Evolutionary conservation across 2,329 filamentous ascomycete genomes (phyloP).

Genomic region (Calycina marina): DNA sequence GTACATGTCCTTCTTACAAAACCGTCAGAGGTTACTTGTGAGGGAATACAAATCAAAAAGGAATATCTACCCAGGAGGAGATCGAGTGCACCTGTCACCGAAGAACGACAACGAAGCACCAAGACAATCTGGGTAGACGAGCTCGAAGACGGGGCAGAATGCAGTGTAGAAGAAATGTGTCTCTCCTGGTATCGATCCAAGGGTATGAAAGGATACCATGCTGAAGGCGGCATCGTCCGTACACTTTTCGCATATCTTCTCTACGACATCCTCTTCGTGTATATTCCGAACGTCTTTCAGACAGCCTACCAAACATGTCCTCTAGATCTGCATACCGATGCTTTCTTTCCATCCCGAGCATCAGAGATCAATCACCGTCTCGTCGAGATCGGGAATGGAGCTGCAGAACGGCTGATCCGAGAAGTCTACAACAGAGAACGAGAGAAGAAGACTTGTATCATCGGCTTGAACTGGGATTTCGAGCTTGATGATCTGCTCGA

Average conservation of each 20-base stretch:
- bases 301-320: conserved; percentile 91
- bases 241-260: conserved; percentile 86
- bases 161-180: conserved; percentile 88
- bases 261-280: conserved; percentile 83
- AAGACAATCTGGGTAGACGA: conserved; percentile 86
- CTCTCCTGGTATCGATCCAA: conserved; percentile 64
- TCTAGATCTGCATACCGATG: conserved; percentile 81
- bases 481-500: conserved; percentile 64
- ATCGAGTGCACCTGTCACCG: conserved; percentile 7
- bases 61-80: conserved; percentile 26
- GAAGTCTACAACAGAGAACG: conserved; percentile 54
- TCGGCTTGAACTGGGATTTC: conserved; percentile 86
- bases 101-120: conserved; percentile 31
- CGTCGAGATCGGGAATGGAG: conserved; percentile 76
- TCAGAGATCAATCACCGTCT: conserved; percentile 82
- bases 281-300: conserved; percentile 93
- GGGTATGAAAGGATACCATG: conserved; percentile 91
- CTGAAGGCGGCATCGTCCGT: conserved; percentile 81
- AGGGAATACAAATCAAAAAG: conserved; percentile 64
- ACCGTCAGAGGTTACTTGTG: conserved; percentile 58
- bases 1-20: conserved; percentile 66
- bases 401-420: conserved; percentile 50
- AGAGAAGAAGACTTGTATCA: conserved; percentile 64
- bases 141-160: conserved; percentile 52
- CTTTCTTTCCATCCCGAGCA: conserved; percentile 74